Evolutionary conservation across 805 yeast species (phyloP).

Genomic region (Sugiyamaella mastotermitis): DNA sequence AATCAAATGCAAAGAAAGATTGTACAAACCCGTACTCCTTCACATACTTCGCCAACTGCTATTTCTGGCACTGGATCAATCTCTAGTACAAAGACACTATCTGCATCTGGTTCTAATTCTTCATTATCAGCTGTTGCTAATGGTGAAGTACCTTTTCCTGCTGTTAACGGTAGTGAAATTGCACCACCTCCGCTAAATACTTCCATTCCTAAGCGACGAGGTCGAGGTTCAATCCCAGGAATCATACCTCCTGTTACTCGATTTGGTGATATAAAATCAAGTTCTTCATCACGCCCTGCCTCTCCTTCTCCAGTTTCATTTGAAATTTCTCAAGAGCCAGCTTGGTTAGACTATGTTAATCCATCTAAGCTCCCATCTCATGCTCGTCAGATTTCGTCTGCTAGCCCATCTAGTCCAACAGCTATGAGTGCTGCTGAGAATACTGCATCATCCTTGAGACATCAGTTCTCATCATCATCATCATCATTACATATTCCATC

Average conservation of each 20-base stretch:
- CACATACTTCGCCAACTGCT: not conserved
- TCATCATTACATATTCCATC: too few species aligned
- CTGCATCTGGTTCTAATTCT: not conserved
- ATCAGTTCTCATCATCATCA: too few species aligned
- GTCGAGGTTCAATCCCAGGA: slow-evolving; percentile 15
- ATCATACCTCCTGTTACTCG: slow-evolving; percentile 11
- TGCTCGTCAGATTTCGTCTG: slow-evolving; percentile 2
- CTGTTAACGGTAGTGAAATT: not conserved
- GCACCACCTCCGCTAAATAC: too few species aligned
- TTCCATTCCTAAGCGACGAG: slow-evolving; percentile 12
- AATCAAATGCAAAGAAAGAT: slow-evolving; percentile 23
- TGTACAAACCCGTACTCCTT: slow-evolving; percentile 16
- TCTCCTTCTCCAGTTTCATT: slow-evolving; percentile 19
- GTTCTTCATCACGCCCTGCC: slow-evolving; percentile 11
- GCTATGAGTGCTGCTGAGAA: slow-evolving; percentile 1
- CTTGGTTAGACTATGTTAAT: slow-evolving; percentile 22
- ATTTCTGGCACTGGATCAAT: too few species aligned
- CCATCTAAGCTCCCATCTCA: slow-evolving; percentile 10
- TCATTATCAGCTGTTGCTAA: not conserved
- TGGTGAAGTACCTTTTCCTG: not conserved
- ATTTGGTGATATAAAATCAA: too few species aligned
- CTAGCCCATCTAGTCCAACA: not conserved
- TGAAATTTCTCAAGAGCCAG: slow-evolving; percentile 23
- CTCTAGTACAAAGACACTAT: too few species aligned
- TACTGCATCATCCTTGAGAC: not conserved